phyloP scores from a whole-genome alignment of 73 alveolate genomes.

The Paramecium sexaurelia region DNA sequence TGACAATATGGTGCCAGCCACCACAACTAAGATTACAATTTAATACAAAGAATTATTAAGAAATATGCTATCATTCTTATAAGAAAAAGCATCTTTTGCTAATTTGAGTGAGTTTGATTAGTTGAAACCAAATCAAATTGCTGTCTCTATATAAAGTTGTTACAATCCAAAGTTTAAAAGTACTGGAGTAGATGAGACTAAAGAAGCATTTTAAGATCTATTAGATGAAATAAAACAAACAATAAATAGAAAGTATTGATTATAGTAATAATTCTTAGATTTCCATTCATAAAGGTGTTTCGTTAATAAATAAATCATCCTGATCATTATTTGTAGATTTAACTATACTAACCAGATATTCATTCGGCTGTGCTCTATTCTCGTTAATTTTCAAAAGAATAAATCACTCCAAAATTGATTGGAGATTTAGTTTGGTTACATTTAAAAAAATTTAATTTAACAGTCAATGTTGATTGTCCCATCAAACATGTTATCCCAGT shows the following conservation, averaged over 20 bases:
- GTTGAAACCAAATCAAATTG: neutral
- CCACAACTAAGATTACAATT: constrained; percentile 16
- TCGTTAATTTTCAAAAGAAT: neutral
- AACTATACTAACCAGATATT: constrained; percentile 17
- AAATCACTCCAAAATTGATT: neutral
- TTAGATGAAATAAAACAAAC: constrained; percentile 52
- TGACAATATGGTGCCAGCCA: constrained; percentile 8
- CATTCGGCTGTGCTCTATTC: neutral
- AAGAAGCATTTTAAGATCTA: constrained; percentile 22
- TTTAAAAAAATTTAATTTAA: constrained; percentile 35
- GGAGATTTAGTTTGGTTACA: constrained; percentile 36
- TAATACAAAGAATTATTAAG: neutral
- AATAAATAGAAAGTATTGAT: constrained; percentile 5
- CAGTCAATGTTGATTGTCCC: constrained; percentile 51
- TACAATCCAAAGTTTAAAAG: constrained; percentile 43
- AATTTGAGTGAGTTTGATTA: neutral
- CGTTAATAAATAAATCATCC: neutral
- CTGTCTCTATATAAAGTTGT: constrained; percentile 20
- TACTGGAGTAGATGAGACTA: neutral
- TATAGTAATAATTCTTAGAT: neutral
- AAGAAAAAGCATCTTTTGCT: neutral
- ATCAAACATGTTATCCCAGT: constrained; percentile 33
- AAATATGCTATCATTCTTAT: neutral
- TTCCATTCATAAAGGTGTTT: constrained; percentile 23
- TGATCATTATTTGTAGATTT: neutral